Conservation (phyloP, 495 filamentous ascomycete species). For the Pseudoneurospora amorphoporcata region DNA sequence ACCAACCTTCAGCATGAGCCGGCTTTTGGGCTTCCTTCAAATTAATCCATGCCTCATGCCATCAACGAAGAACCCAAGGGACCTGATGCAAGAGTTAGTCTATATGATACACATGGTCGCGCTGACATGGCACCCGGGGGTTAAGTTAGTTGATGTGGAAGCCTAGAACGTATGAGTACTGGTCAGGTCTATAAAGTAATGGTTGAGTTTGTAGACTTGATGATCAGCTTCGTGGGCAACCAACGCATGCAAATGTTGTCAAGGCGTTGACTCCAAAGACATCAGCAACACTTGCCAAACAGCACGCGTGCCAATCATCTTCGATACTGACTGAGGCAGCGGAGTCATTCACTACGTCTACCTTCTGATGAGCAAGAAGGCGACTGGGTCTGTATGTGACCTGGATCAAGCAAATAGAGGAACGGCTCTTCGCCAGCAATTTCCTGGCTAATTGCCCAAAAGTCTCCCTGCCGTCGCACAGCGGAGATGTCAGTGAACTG, state of each 20-base stretch:
- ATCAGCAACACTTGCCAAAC: not conserved
- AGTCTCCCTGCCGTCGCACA: not conserved
- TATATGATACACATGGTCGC: no score
- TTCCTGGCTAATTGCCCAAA: not conserved
- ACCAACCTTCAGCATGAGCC: not conserved
- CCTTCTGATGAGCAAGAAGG: not conserved
- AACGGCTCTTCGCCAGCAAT: not conserved
- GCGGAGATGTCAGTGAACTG: not conserved
- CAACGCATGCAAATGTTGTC: not conserved
- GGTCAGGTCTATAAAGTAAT: no score
- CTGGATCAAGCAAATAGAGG: not conserved
- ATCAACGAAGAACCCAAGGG: not conserved
- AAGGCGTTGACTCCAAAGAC: not conserved
- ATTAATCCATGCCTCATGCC: not conserved
- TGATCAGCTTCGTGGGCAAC: not conserved
- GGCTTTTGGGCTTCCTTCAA: not conserved
- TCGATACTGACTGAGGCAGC: not conserved
- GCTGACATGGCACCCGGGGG: no score
- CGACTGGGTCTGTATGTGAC: not conserved
- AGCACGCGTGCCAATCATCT: not conserved
- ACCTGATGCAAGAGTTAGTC: not conserved
- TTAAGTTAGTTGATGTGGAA: no score
- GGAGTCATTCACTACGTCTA: not conserved
- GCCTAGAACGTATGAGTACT: not conserved
- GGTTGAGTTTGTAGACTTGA: no score